Evolutionary conservation across 2,329 filamentous ascomycete species (phyloP), one percentile per base, ranked within the genome.

Genomic region (Aspergillus neoniger): DNA sequence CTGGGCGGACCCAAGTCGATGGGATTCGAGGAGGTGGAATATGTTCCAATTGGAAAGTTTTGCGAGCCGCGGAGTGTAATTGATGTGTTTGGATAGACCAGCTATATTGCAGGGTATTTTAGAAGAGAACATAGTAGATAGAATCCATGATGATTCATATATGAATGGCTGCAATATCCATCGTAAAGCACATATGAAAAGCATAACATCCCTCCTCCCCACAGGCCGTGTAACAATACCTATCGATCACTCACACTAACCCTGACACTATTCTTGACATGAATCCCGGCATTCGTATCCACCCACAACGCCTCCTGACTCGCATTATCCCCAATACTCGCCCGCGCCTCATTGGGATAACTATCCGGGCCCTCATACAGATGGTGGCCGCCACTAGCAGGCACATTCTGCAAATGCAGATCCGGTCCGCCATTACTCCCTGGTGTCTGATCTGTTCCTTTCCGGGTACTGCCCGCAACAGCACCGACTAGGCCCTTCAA

Each of bases 1-100:
- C 67, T 80, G 55, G 78, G 79, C 39, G 79, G 79, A 0, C 79
- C 78, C 1, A 58, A 48, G 21, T 64, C 65, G 2, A 65, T 66
- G 64, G 66, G 65, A 5, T 68, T 63, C 19, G 65, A 67, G 14
- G 52, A 67, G 14, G 52, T 67, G n/a, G 30, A 62, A 47, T 70
- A 69, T 58, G 30, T 56, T 9, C 63, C 67, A 2, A 62, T 70
- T 48, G 65, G 67, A 17, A 65, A 57, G 25, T 70, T 67, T 36
- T 63, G 51, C 25, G 57, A 63, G 39, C 67, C 69, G 12, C 59
- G 67, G 15, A 70, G 68, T 30, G 67, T 70, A 10, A 67, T 70
- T 41, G 68, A 69, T 2, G 62, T 63, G 7, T 70, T 67, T 57
- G 23, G 23, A 7, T 48, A 43, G 39, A 41, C n/a, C 19, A n/a